Evolutionary conservation across 2,329 filamentous ascomycete genomes (phyloP).

Genomic region (Beauveria pseudobassiana): DNA sequence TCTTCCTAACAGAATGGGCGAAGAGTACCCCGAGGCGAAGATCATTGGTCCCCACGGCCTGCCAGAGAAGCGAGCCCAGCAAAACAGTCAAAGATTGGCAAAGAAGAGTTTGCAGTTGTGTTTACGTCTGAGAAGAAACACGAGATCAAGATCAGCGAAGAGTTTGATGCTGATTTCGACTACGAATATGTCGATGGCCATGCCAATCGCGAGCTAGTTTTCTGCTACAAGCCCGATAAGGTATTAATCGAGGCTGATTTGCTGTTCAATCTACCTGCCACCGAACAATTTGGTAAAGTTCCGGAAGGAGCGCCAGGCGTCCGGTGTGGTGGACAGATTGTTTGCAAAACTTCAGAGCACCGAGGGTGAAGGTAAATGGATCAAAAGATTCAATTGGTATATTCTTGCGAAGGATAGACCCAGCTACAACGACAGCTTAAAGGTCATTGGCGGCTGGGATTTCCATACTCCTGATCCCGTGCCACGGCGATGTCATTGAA

Average conservation of each 20-base stretch:
- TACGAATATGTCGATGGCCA: slow-evolving; percentile 76
- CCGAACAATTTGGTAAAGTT: slow-evolving; percentile 76
- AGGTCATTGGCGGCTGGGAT: slow-evolving; percentile 69
- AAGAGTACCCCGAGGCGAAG: slow-evolving; percentile 69
- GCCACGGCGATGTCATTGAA: slow-evolving; percentile 87
- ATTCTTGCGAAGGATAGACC: slow-evolving; percentile 52
- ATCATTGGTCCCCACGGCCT: slow-evolving; percentile 79
- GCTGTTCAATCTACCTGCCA: slow-evolving; percentile 82
- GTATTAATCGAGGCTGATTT: slow-evolving; percentile 86
- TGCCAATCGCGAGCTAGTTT: slow-evolving; percentile 79
- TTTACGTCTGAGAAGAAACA: slow-evolving; percentile 53
- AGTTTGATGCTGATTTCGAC: slow-evolving; percentile 83
- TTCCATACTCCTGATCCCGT: slow-evolving; percentile 81
- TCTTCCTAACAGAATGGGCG: slow-evolving; percentile 83
- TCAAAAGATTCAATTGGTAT: slow-evolving; percentile 82
- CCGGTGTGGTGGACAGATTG: slow-evolving; percentile 33
- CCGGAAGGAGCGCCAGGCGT: slow-evolving; percentile 27
- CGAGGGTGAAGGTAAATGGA: slow-evolving; percentile 59
- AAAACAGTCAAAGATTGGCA: slow-evolving; percentile 39
- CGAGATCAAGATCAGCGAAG: slow-evolving; percentile 52
- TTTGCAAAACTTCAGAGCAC: slow-evolving; percentile 52
- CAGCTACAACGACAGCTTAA: slow-evolving; percentile 63
- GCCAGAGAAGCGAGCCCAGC: slow-evolving; percentile 67
- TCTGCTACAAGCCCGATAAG: slow-evolving; percentile 70
- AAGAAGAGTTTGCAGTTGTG: slow-evolving; percentile 56